Evolutionary conservation across 2,329 filamentous ascomycete species (phyloP).

Genomic region (Paraconiothyrium brasiliense): DNA sequence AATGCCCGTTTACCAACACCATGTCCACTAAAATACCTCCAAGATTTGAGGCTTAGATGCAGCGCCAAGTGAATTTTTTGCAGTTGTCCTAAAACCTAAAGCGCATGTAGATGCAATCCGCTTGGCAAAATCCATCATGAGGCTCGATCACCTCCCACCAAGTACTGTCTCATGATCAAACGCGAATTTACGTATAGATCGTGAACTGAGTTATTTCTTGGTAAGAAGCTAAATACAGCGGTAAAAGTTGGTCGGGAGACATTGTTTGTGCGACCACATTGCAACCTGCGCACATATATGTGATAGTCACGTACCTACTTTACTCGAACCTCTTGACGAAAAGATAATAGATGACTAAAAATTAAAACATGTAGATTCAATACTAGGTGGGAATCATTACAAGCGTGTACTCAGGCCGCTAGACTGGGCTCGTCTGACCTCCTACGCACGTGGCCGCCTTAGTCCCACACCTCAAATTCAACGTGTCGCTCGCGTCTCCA

Average conservation of each 20-base stretch:
- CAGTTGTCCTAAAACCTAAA: neutral
- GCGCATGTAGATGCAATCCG: no score
- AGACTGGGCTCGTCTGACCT: slow-evolving; percentile 36
- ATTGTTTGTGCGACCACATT: no score
- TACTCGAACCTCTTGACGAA: no score
- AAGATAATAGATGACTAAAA: neutral
- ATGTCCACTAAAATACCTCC: neutral
- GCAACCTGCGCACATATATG: no score
- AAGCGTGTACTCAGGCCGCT: slow-evolving; percentile 15
- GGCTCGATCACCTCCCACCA: neutral
- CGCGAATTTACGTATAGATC: neutral
- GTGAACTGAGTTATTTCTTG: neutral
- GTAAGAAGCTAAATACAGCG: neutral
- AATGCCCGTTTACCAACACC: neutral
- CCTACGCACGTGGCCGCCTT: slow-evolving; percentile 36
- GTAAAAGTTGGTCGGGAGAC: neutral
- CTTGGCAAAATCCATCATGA: neutral
- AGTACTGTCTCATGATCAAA: neutral
- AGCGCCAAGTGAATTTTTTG: neutral
- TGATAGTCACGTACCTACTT: no score
- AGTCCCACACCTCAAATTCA: slow-evolving; percentile 61
- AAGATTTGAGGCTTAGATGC: neutral
- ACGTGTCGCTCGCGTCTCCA: slow-evolving; percentile 65
- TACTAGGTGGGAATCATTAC: slow-evolving; percentile 1
- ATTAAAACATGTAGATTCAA: slow-evolving; percentile 1